Percentiles rank a stretch among this genome's conserved stretches.
These are phyloP conservation scores for Sporobolus alterniflorus DNA, from an alignment of 202 grass and related monocot species.

Conservation along the genomic window DNA sequence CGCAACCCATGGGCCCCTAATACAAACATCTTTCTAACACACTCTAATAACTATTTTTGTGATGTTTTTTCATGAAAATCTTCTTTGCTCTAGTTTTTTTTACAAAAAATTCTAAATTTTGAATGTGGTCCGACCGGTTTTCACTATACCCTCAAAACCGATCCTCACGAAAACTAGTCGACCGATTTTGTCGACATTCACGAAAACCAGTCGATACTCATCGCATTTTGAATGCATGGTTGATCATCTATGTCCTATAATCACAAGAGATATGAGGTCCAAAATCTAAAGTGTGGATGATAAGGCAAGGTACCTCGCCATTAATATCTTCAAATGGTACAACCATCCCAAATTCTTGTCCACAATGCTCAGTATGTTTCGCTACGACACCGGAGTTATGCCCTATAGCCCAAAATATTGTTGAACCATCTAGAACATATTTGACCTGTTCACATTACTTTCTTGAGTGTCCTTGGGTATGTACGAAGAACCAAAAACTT, in stretches of 20 bases:
- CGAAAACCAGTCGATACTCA: no score
- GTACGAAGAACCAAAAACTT: constrained; percentile 29
- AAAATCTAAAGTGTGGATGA: constrained; percentile 34
- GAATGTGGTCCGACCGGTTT: no score
- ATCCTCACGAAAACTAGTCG: no score
- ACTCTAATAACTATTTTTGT: no score
- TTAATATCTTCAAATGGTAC: constrained; percentile 83
- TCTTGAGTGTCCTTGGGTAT: constrained; percentile 35
- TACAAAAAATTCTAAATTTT: no score
- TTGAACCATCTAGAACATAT: constrained; percentile 91
- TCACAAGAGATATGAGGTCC: background rate
- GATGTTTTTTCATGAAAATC: no score
- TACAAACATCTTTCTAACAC: no score
- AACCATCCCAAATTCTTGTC: constrained; percentile 89
- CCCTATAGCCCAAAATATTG: constrained; percentile 93
- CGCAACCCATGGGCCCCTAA: no score
- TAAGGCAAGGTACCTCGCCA: constrained; percentile 62
- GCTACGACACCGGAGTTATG: constrained; percentile 79
- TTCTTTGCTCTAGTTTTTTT: no score
- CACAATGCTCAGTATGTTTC: constrained; percentile 75
- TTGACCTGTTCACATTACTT: constrained; percentile 72
- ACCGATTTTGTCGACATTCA: no score
- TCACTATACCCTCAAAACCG: no score
- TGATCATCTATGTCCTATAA: background rate
- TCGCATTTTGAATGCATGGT: no score